Evolutionary conservation across 345 rosid genomes (phyloP), one percentile per base, ranked within the genome.

Genomic region (Arabis alpina): DNA sequence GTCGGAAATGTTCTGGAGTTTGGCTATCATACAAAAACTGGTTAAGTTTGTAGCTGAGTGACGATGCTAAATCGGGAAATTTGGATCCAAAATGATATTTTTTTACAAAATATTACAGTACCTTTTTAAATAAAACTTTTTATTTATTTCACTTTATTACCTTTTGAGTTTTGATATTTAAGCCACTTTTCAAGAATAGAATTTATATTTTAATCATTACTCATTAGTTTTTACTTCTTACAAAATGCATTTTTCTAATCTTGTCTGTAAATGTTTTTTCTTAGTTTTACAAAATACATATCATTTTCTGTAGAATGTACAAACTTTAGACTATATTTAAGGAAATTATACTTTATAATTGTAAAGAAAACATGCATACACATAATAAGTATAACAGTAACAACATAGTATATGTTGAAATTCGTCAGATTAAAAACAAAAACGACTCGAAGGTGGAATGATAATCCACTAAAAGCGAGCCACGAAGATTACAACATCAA

Each of bases 401-500:
- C 53, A 64, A 72, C 62, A 13, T 63, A 30, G 63, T 39, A 64
- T 50, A 57, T 19, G 19, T 50, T 41, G 16, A 73, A 49, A 28
- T 12, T 52, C 19, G 44, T 54, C 61, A 68, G 64, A 68, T 54
- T 15, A 25, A 59, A 37, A 68, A 37, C 45, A 68, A 54, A 61
- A 53, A 8, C 27, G 23, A 51, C 47, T 25, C 53, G 8, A 11
- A 32, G 45, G 3, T 58, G 36, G 42, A 23, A 13, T 4, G 0
- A 47, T 50, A 61, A 66, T 43, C 51, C 58, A 48, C 36, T 6
- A 6, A 54, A 64, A 64, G 60, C 60, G 15, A 73, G 44, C 32
- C 39, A 54, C 58, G 23, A 73, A 36, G 53, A 68, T 61, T 54
- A 54, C 70, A 66, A 24, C 62, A 58, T 65, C 39, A 73, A 24